Evolutionary conservation across 2,329 filamentous ascomycete genomes (phyloP), one percentile per base, ranked within the genome.

Genomic region (Trichoderma sp.): DNA sequence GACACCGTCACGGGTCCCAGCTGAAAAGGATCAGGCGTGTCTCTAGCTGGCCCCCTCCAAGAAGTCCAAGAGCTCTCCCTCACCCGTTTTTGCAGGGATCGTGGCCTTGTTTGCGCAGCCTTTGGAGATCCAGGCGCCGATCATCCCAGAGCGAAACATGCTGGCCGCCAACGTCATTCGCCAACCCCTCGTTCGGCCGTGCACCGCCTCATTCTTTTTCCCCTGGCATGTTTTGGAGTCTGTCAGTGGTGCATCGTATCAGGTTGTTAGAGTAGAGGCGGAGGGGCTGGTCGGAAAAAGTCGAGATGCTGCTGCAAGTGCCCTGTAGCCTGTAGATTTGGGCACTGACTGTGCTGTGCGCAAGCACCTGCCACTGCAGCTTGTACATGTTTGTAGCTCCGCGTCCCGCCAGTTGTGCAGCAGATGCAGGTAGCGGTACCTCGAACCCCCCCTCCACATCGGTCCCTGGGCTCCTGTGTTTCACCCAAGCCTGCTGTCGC

Each of bases 51-150:
- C n/a, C 43, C 43, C 43, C 43, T 51, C 43, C 47, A 53, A 43
- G 3, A 18, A 18, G 9, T 47, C 43, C 26, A 58, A 69, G 66
- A 53, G 15, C 39, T 24, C 68, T 53, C 47, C 47, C 47, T 51
- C 47, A 12, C 47, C 47, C 47, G 53, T 18, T n/a, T 56, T 34
- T 43, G 62, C 69, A 72, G 70, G 70, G 70, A 69, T 69, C 56
- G 26, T 62, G 65, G 47, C 70, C 70, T 69, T 72, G 70, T 57
- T 71, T 64, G 68, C 24, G 58, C 34, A 64, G 61, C 58, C 51
- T 26, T 65, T 63, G n/a, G 51, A 64, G 66, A 57, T 62, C 67
- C 66, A 70, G 71, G 53, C 67, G 71, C 67, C 60, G 71, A 72
- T 71, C 71, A 62, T 67, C 64, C 70, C 64, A 72, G 61, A 69